Evolutionary conservation across 1,284 basidiomycete genomes (phyloP).

Genomic region (Pascua guehoae): DNA sequence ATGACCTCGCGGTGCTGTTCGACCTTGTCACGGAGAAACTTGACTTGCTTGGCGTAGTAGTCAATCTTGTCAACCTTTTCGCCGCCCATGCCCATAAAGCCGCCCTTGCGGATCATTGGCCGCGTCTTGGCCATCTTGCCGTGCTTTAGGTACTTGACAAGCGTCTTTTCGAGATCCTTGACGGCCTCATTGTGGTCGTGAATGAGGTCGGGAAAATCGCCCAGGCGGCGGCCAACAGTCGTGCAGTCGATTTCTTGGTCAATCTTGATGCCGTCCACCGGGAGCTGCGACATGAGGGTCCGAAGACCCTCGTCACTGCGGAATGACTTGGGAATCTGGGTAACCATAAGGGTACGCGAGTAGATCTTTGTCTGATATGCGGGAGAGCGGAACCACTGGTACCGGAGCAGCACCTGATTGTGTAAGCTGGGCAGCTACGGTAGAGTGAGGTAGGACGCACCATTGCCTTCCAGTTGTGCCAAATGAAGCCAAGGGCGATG

Average conservation of each 20-base stretch:
- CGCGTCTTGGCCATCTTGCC: conserved; percentile 68
- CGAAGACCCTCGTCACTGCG: conserved; percentile 73
- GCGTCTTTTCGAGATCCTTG: conserved; percentile 70
- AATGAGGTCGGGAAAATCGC: conserved; percentile 48
- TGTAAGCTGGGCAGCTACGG: conserved; percentile 30
- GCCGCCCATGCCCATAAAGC: conserved; percentile 70
- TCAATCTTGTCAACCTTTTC: conserved; percentile 75
- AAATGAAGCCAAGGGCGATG: conserved; percentile 52
- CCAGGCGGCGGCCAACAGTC: conserved; percentile 40
- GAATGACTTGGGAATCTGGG: conserved; percentile 66
- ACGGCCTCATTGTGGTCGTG: conserved; percentile 82
- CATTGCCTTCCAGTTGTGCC: conserved; percentile 71
- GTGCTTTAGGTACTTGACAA: conserved; percentile 79
- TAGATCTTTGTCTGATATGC: conserved; percentile 48
- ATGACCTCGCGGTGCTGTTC: conserved; percentile 72
- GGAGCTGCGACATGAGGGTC: conserved; percentile 65
- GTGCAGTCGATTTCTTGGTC: conserved; percentile 40
- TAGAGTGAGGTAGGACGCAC: conserved; percentile 7
- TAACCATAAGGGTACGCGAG: conserved; percentile 54
- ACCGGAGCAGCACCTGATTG: conserved; percentile 35
- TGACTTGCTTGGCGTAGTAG: conserved; percentile 69
- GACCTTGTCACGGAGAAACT: conserved; percentile 61
- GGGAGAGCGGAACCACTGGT: conserved; percentile 47
- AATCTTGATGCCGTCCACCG: conserved; percentile 53
- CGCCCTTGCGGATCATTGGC: conserved; percentile 69